Conservation (phyloP, 1,284 basidiomycete genomes). For the Ceraceosorus guamensis region DNA sequence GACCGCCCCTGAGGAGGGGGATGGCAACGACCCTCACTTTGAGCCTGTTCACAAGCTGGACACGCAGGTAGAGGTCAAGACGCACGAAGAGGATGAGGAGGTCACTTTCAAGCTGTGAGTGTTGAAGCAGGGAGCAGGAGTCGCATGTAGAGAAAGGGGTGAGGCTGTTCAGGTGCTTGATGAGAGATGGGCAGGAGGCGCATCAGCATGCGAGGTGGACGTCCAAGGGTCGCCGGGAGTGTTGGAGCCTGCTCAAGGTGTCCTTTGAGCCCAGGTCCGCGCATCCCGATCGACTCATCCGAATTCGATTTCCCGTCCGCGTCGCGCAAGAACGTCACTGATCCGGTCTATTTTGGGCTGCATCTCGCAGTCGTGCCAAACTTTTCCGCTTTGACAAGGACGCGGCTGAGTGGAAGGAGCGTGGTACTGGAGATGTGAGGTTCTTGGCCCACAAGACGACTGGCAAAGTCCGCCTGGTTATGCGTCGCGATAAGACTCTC, state of each 20-base stretch:
- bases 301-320: background rate
- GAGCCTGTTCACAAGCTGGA: constrained; percentile 96
- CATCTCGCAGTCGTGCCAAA: constrained; percentile 83
- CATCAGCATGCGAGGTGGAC: too few relatives aligned
- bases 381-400: constrained; percentile 86
- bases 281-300: background rate
- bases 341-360: too few relatives aligned
- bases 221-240: too few relatives aligned
- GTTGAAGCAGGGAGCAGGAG: too few relatives aligned
- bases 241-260: too few relatives aligned
- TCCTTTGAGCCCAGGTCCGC: background rate
- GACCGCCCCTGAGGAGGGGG: constrained; percentile 58
- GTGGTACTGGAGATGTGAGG: constrained; percentile 53
- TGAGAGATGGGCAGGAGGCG: too few relatives aligned
- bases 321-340: too few relatives aligned
- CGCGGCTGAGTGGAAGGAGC: constrained; percentile 90
- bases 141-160: background rate
- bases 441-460: constrained; percentile 66
- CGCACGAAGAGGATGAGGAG: constrained; percentile 89
- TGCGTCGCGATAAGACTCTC: constrained; percentile 99
- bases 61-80: constrained; percentile 91
- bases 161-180: background rate
- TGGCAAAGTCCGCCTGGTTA: constrained; percentile 89
- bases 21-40: constrained; percentile 83
- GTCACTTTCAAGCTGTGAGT: constrained; percentile 92